Evolutionary conservation across 192 early-diverging fungal genomes (phyloP).

Genomic region (Funneliformis geosporum): DNA sequence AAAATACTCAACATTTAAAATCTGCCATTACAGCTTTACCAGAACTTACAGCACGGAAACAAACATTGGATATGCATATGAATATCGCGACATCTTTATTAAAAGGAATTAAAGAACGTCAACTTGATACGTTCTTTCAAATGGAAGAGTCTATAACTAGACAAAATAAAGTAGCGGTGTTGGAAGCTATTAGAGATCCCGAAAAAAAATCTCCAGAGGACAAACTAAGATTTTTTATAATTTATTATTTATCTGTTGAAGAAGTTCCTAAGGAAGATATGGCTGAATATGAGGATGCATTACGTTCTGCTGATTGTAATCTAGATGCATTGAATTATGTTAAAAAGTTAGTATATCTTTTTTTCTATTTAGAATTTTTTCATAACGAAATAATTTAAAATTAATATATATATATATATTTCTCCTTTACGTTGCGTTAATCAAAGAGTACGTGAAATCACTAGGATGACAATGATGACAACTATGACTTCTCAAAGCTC

Average conservation of each 20-base stretch:
- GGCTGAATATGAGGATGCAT: constrained; percentile 79
- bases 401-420: background rate
- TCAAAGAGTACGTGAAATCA: constrained; percentile 56
- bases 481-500: constrained; percentile 45
- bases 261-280: constrained; percentile 81
- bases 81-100: constrained; percentile 91
- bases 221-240: constrained; percentile 87
- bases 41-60: constrained; percentile 91
- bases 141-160: constrained; percentile 87
- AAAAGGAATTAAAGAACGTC: constrained; percentile 86
- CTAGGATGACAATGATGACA: constrained; percentile 61
- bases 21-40: constrained; percentile 91
- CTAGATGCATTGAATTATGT: constrained; percentile 79
- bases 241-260: constrained; percentile 80
- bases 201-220: constrained; percentile 82
- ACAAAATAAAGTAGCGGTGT: constrained; percentile 73
- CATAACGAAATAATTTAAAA: background rate
- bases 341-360: constrained; percentile 62
- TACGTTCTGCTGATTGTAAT: constrained; percentile 73
- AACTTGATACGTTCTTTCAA: constrained; percentile 92
- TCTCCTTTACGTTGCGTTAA: background rate
- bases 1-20: constrained; percentile 86
- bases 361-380: background rate
- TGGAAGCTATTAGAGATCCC: constrained; percentile 82
- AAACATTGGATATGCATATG: constrained; percentile 98